Base-by-base conservation (phyloP, 805 yeast genomes). In the Myxozyma geophila region DNA sequence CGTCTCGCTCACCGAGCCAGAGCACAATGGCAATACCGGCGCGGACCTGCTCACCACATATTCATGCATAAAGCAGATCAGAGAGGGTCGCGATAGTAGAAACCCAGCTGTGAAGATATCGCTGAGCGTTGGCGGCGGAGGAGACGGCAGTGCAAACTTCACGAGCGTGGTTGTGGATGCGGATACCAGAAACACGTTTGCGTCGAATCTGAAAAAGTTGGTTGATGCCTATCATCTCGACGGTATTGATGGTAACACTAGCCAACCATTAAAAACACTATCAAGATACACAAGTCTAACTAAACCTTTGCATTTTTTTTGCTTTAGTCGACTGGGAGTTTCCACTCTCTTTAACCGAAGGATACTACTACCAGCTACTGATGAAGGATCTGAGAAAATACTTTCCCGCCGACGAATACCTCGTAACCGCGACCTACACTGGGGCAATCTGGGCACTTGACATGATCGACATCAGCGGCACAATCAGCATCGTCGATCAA, bases 61-160 rank as follows among this genome's bases (percentile, higher is more conserved):
- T 35, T 17, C 21, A n/a, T 64, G 64, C 37, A 36, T 59, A 13
- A 28, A 17, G 23, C 51, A 41, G 15, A 41, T 64, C 19, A 41
- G 17, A 37, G 10, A 28, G 9, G 50, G 50, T 21, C 50, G 62
- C 7, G 54, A 59, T n/a, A 39, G 15, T 19, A 21, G 37, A 28
- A 57, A 60, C 39, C 52, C 59, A 13, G 40, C 80, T 39, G 72
- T 90, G 40, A 84, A 85, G 66, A 76, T 86, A 0, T 77, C 85
- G 1, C 80, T 91, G 82, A 87, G 96, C 0, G 82, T 93, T 62
- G 98, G 98, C 6, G 98, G 98, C 0, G 85, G 87, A 85, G 79
- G 54, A 17, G 17, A 84, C 0, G 80, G 78, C 66, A 72, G 83
- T 28, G 75, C 77, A 0, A 77, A 77, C 15, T 87, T 92, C 50